Percentiles rank a stretch among this genome's conserved stretches.
phyloP scores from a whole-genome alignment of 2,329 filamentous ascomycete species.

The Aspergillus carbonarius region DNA sequence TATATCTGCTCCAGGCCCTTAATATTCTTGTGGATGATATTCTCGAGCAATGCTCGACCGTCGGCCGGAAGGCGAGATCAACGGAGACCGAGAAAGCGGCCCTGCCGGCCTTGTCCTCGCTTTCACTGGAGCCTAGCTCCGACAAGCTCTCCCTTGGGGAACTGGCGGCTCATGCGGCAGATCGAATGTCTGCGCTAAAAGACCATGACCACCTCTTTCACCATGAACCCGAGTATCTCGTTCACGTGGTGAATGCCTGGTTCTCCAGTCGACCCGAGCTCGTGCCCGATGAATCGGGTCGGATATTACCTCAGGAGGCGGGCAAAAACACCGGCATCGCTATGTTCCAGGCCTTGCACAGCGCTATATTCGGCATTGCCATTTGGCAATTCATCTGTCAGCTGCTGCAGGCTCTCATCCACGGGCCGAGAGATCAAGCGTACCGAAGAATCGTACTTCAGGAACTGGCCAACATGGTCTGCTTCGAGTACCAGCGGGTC shows the following conservation, averaged over 20 bases:
- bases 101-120: constrained; percentile 32
- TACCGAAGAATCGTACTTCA: constrained; percentile 42
- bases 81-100: constrained; percentile 34
- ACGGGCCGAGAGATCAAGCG: constrained; percentile 25
- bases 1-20: constrained; percentile 37
- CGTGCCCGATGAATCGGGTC: constrained; percentile 48
- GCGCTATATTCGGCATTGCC: constrained; percentile 34
- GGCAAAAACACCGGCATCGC: constrained; percentile 46
- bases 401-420: constrained; percentile 37
- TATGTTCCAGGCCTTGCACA: constrained; percentile 45
- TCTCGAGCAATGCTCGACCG: constrained; percentile 38
- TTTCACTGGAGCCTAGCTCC: constrained; percentile 27
- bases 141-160: constrained; percentile 34
- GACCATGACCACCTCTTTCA: constrained; percentile 36
- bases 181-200: constrained; percentile 35
- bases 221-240: constrained; percentile 16
- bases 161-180: constrained; percentile 30
- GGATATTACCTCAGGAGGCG: constrained; percentile 36
- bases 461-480: constrained; percentile 48
- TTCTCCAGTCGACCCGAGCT: constrained; percentile 33
- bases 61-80: constrained; percentile 23
- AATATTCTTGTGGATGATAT: constrained; percentile 46
- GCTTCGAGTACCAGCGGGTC: constrained; percentile 45
- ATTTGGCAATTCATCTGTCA: constrained; percentile 44
- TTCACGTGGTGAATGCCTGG: constrained; percentile 13